Conservation (phyloP, 345 rosid genomes). For the Pugionium dolabratum region DNA sequence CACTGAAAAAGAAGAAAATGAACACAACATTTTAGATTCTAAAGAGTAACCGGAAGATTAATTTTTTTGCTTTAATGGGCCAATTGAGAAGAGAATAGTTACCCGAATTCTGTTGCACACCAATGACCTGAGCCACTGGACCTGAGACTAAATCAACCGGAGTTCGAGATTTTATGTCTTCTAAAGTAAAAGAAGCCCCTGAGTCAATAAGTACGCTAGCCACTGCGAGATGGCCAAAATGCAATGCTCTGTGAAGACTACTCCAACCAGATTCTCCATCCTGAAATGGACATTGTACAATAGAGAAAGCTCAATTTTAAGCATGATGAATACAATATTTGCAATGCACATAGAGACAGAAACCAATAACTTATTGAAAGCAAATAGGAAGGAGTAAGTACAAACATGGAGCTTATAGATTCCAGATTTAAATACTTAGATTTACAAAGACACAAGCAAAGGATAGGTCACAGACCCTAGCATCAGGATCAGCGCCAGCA, state of each 20-base stretch:
- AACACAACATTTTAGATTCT: not conserved
- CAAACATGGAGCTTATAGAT: constrained; percentile 1
- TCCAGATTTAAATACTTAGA: not conserved
- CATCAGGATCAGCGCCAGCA: constrained; percentile 98
- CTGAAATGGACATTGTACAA: constrained; percentile 44
- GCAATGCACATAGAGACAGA: not conserved
- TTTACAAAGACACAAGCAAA: constrained; percentile 4
- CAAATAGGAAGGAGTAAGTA: not conserved
- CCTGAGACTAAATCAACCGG: constrained; percentile 93
- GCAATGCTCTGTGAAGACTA: constrained; percentile 94
- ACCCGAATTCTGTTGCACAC: constrained; percentile 59
- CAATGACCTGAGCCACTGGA: constrained; percentile 71
- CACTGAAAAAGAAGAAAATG: constrained; percentile 45
- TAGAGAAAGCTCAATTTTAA: constrained; percentile 5
- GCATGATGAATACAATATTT: not conserved
- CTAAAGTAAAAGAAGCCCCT: constrained; percentile 68
- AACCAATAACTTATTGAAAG: not conserved
- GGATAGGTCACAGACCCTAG: constrained; percentile 68
- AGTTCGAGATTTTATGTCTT: constrained; percentile 74
- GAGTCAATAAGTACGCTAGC: constrained; percentile 80
- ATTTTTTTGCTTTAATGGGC: constrained; percentile 17
- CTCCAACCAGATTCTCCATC: constrained; percentile 99
- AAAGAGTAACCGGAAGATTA: constrained; percentile 20
- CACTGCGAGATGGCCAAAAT: constrained; percentile 97
- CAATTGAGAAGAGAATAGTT: constrained; percentile 25